Evolutionary conservation across 495 filamentous ascomycete genomes (phyloP), one percentile per base, ranked within the genome.

Genomic region (Trichoderma parareesei): DNA sequence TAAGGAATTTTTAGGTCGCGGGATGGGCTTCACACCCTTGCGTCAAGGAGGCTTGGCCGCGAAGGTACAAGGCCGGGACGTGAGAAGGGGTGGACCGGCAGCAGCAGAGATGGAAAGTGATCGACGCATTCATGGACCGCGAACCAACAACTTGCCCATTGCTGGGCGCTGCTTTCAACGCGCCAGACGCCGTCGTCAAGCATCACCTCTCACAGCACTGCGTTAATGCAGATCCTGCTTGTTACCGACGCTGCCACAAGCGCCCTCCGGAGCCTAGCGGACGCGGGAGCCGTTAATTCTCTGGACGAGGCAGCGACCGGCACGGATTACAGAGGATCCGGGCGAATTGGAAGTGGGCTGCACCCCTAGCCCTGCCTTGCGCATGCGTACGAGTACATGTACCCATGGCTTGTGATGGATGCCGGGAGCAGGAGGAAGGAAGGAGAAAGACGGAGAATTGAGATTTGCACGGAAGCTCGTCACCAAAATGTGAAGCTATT

Each of bases 21-120:
- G 53, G 53, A 57, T 57, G 53, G 53, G 53, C 53, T 57, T 57
- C 53, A 37, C 18, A 57, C 53, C 53, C 53, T 57, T 57, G 53
- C 53, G 53, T 57, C 37, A 11, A 57, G 53, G 53, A 57, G 53
- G 27, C 53, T 57, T 57, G 53, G 53, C 53, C 37, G 14, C 53
- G 35, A 57, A 41, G 11, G 27, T 27, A 27, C 27, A 27, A 27
- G 27, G 27, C 27, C 27, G 37, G 53, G 53, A 57, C 20, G 18
- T 57, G 53, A 27, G 27, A 27, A 27, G 35, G 53, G 53, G 53
- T 57, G 53, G 53, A 27, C 53, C 53, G 33, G 53, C 7, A 57
- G 40, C 37, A 3, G 20, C 53, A 57, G 27, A 57, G 53, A 57
- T 57, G 53, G 53, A 35, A 57, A 57, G 53, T 57, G 53, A 57